Evolutionary conservation across 768 basidiomycete genomes (phyloP).

Genomic region (Botryobasidium botryosum): DNA sequence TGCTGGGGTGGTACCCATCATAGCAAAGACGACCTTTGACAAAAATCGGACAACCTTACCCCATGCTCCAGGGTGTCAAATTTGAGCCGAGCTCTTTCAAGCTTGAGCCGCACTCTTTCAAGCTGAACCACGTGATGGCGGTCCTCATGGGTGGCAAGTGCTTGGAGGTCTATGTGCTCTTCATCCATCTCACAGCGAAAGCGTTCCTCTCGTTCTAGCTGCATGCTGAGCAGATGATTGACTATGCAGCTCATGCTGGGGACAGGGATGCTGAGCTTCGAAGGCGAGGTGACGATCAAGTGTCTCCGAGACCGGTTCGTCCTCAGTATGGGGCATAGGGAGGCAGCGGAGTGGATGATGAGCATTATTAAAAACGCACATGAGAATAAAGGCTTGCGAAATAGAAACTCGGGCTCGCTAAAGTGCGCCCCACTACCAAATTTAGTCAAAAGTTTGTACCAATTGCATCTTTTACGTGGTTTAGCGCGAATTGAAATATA

Average conservation of each 20-base stretch:
- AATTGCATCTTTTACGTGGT: too few relatives aligned
- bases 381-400: too few relatives aligned
- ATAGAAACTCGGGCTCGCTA: too few relatives aligned
- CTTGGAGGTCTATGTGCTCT: constrained; percentile 87
- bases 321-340: constrained; percentile 62
- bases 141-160: constrained; percentile 89
- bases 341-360: constrained; percentile 91
- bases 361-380: constrained; percentile 78
- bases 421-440: too few relatives aligned
- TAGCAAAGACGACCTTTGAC: background rate
- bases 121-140: constrained; percentile 98
- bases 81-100: constrained; percentile 97
- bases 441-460: too few relatives aligned
- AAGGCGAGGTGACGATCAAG: constrained; percentile 83
- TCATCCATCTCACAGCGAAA: constrained; percentile 86
- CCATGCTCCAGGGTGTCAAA: constrained; percentile 67
- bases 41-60: too few relatives aligned
- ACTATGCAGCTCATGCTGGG: constrained; percentile 89
- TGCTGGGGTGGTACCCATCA: too few relatives aligned
- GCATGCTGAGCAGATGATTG: constrained; percentile 76
- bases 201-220: constrained; percentile 95
- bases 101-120: too few relatives aligned
- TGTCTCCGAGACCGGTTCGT: constrained; percentile 78
- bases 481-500: too few relatives aligned
- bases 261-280: constrained; percentile 90